Evolutionary conservation across 768 basidiomycete species (phyloP).

Genomic region (Rhodotorula paludigena): DNA sequence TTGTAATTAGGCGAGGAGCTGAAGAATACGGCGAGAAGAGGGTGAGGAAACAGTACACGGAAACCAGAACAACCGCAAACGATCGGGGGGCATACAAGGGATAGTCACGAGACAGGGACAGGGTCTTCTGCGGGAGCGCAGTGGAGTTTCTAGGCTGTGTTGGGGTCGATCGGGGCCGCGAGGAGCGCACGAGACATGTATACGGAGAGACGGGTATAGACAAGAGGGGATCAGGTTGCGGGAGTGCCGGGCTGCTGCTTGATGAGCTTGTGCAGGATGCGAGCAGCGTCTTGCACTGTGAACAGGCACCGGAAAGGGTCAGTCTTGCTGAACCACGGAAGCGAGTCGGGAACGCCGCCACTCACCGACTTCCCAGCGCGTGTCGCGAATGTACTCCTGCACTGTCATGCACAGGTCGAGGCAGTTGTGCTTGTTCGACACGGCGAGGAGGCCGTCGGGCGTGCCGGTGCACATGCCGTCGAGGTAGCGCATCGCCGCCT

Average conservation of each 20-base stretch:
- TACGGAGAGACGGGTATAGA: background rate
- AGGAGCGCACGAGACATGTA: background rate
- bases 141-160: no score
- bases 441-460: slow-evolving; percentile 37
- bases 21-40: no score
- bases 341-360: background rate
- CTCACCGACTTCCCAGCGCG: slow-evolving; percentile 32
- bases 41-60: no score
- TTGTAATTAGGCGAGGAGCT: no score
- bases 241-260: slow-evolving; percentile 5
- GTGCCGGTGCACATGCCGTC: slow-evolving; percentile 37
- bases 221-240: background rate
- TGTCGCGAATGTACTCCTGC: slow-evolving; percentile 33
- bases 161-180: no score
- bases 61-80: no score
- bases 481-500: slow-evolving; percentile 33
- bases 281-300: slow-evolving; percentile 32
- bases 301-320: background rate
- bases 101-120: no score
- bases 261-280: slow-evolving; percentile 22
- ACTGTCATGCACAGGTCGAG: slow-evolving; percentile 30
- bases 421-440: slow-evolving; percentile 31
- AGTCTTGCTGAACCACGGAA: background rate
- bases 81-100: no score
- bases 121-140: no score